Evolutionary conservation across 2,329 filamentous ascomycete species (phyloP).

Genomic region (Xylariaceae sp.): DNA sequence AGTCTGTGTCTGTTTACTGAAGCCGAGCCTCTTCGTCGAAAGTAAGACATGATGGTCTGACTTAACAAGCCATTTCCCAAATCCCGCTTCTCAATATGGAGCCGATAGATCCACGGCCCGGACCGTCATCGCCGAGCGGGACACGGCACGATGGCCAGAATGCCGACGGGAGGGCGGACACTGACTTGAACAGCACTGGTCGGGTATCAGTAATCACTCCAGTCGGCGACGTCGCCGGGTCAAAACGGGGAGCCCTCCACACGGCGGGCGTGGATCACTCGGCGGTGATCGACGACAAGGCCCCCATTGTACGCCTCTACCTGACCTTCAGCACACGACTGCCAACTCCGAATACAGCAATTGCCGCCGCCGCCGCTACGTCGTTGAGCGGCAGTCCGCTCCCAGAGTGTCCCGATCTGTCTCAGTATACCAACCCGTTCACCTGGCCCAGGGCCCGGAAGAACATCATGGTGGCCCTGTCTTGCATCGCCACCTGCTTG

Average conservation of each 20-base stretch:
- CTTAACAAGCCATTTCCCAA: too few species aligned
- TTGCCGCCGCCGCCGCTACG: conserved; percentile 6
- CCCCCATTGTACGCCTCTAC: conserved; percentile 50
- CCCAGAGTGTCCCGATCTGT: conserved; percentile 61
- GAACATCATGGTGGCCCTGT: conserved; percentile 64
- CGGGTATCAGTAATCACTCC: too few species aligned
- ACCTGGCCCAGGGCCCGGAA: conserved; percentile 70
- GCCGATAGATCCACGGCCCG: conserved; percentile 2
- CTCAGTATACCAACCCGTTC: conserved; percentile 65
- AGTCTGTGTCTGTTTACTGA: too few species aligned
- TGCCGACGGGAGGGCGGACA: neutral
- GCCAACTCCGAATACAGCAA: conserved; percentile 36
- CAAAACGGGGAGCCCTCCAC: neutral
- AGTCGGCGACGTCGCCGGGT: too few species aligned
- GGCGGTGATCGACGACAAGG: conserved; percentile 3
- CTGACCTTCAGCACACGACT: conserved; percentile 58
- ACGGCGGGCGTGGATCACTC: conserved; percentile 1
- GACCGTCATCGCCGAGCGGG: neutral
- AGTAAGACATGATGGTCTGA: too few species aligned
- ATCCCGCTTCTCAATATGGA: conserved; percentile 3
- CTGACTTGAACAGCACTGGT: neutral
- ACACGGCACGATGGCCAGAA: neutral
- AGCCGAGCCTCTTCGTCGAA: too few species aligned
- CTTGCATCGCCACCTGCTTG: conserved; percentile 69
- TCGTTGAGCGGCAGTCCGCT: conserved; percentile 27